Evolutionary conservation across 2,329 filamentous ascomycete species (phyloP), one percentile per base, ranked within the genome.

Genomic region (Fusarium nygamai): DNA sequence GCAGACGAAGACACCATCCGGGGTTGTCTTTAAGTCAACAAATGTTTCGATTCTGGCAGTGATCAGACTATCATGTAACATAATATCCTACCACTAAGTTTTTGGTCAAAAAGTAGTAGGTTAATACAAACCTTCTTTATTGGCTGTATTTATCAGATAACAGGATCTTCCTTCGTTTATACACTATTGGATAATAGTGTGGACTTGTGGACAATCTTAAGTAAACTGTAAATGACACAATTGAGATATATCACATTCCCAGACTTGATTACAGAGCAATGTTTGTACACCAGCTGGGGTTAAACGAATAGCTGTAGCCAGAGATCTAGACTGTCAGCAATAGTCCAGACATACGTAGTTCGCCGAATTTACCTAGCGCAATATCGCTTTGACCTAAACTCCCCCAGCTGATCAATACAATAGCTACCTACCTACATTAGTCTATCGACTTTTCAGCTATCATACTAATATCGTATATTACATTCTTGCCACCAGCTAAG

Each of bases 51-150:
- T 19, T 53, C 50, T 54, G 14, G 19, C 7, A 29, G 4, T 27
- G 19, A 2, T 12, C 22, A 7, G 8, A 8, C 1, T 5, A 16
- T 13, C 5, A 22, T 17, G n/a, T n/a, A n/a, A n/a, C n/a, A 10
- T 12, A 3, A 38, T n/a, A 2, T 7, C 10, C 2, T 3, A 29
- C 19, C 7, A 17, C 19, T 5, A 11, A 6, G 33, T 4, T 27
- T 22, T 8, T 14, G 1, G 14, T 7, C 5, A 12, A 14, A 34
- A 9, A 2, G 31, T 5, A 24, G 22, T 6, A 17, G 10, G 8
- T 31, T 5, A 17, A 12, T n/a, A 13, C 5, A 6, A 4, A 5
- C 5, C 4, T 31, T 16, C 4, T 12, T 47, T 17, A 6, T 12
- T 11, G 7, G 6, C 9, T 8, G 9, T 2, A 12, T 31, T 16